Evolutionary conservation across 2,329 filamentous ascomycete genomes (phyloP), one percentile per base, ranked within the genome.

Genomic region (Septoria petroselini): DNA sequence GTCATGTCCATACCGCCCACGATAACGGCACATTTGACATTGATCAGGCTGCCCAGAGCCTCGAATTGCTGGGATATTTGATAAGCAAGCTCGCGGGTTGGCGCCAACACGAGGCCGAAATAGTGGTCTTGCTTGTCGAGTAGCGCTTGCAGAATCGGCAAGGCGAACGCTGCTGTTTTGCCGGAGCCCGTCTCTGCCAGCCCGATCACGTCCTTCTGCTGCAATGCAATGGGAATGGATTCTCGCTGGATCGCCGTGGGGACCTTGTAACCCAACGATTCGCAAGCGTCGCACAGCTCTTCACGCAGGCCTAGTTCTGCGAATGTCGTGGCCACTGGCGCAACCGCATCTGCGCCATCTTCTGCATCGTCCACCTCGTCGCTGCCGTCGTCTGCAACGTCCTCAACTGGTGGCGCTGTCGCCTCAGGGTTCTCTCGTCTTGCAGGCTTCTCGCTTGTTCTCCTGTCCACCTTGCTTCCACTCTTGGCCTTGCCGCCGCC

Each of bases 1-100:
- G 96, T 87, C 88, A 96, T 96, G 58, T 97, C 91, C 77, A 97
- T 84, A 35, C 93, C 93, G 62, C 93, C 93, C 1, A 97, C 88
- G 4, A 70, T 50, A 35, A 98, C 83, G 5, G 88, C 85, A 63
- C 84, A 89, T 63, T 89, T 83, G 30, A 97, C 85, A n/a, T 84
- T 86, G 60, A 98, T 96, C 21, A 90, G 76, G 7, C 87, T 84
- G 4, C 91, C 91, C 1, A 98, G 78, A 0, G 88, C 88, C 65
- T 96, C 91, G 60, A 96, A 91, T 2, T 86, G 79, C 66, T 94
- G 81, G 3, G 86, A 84, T 58, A 96, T 97, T 68, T 98, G 93
- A 53, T 87, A 86, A 2, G 93, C 93, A 49, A 98, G 71, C 74
- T 98, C 93, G 67, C 93, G 84, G 3, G 93, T 98, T 0, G 93